Evolutionary conservation across 148 eudicot genomes (phyloP).

Genomic region (Euryodendron excelsum): DNA sequence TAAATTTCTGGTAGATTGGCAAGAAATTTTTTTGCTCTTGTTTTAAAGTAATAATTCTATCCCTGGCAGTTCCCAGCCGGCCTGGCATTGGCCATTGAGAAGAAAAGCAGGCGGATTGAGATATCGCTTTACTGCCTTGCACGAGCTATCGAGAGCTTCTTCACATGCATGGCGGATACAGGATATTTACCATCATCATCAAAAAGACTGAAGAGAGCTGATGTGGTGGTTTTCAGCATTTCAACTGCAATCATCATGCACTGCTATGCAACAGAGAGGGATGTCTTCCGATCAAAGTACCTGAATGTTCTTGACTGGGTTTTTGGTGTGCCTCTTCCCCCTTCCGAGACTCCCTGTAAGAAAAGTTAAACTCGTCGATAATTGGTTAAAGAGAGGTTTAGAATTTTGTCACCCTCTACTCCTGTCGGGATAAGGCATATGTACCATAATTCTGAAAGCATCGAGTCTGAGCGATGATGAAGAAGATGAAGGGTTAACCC

Average conservation of each 20-base stretch:
- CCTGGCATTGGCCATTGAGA: conserved; percentile 88
- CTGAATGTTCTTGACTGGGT: conserved; percentile 99
- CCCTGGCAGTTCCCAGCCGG: conserved; percentile 84
- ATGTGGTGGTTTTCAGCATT: conserved; percentile 80
- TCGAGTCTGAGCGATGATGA: no score
- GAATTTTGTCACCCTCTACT: no score
- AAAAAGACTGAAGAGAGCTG: conserved; percentile 71
- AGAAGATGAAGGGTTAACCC: no score
- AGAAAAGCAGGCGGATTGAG: conserved; percentile 95
- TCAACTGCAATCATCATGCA: conserved; percentile 98
- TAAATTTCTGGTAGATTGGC: neutral
- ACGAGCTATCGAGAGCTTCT: conserved; percentile 94
- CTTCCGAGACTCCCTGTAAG: conserved; percentile 67
- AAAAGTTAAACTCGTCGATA: conserved; percentile 1
- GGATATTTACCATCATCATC: conserved; percentile 85
- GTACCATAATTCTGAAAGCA: no score
- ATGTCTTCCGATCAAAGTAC: conserved; percentile 92
- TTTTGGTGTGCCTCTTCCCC: conserved; percentile 86
- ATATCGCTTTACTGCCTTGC: conserved; percentile 94
- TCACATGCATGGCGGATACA: conserved; percentile 81
- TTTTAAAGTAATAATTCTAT: neutral
- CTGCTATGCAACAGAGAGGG: conserved; percentile 92
- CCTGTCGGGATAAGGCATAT: no score
- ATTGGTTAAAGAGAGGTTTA: no score
- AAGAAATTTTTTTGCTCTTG: neutral